Conservation (phyloP, 805 yeast genomes). For the Kuraishia borneana region DNA sequence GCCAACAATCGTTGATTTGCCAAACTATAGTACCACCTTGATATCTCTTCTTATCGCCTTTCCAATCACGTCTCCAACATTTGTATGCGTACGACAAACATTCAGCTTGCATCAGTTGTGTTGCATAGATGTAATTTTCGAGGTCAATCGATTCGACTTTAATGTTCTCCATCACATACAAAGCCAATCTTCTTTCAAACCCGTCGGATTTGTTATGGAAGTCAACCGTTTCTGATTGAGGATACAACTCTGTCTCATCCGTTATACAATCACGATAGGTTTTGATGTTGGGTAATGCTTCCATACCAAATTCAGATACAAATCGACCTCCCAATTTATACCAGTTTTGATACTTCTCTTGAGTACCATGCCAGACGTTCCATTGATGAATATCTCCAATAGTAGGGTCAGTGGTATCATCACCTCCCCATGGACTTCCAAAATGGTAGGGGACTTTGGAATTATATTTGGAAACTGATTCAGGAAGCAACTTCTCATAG, state of each 20-base stretch:
- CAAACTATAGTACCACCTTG: slow-evolving; percentile 34
- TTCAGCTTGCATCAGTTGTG: slow-evolving; percentile 42
- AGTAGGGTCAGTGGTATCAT: slow-evolving; percentile 21
- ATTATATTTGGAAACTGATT: slow-evolving; percentile 13
- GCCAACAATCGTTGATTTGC: slow-evolving; percentile 47
- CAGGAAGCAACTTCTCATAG: slow-evolving; percentile 28
- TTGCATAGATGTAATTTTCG: slow-evolving; percentile 34
- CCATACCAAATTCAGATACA: slow-evolving; percentile 46
- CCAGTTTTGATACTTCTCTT: slow-evolving; percentile 39
- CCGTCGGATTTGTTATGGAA: slow-evolving; percentile 40
- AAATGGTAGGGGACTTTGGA: slow-evolving; percentile 26
- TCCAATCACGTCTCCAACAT: slow-evolving; percentile 37
- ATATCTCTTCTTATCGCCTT: slow-evolving; percentile 17
- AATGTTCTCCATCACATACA: slow-evolving; percentile 32
- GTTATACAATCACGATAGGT: slow-evolving; percentile 26
- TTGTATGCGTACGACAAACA: slow-evolving; percentile 34
- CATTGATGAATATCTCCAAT: slow-evolving; percentile 43
- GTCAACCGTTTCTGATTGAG: slow-evolving; percentile 32
- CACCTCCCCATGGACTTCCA: slow-evolving; percentile 41
- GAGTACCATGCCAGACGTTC: slow-evolving; percentile 47
- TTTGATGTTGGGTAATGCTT: slow-evolving; percentile 25
- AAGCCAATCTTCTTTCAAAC: slow-evolving; percentile 31
- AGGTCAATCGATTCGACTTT: slow-evolving; percentile 21
- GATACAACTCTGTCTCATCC: slow-evolving; percentile 25
- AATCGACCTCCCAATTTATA: slow-evolving; percentile 33